These are phyloP conservation scores for Candida sonorensis DNA, from an alignment of 805 yeast genomes.

Conservation along the genomic window DNA sequence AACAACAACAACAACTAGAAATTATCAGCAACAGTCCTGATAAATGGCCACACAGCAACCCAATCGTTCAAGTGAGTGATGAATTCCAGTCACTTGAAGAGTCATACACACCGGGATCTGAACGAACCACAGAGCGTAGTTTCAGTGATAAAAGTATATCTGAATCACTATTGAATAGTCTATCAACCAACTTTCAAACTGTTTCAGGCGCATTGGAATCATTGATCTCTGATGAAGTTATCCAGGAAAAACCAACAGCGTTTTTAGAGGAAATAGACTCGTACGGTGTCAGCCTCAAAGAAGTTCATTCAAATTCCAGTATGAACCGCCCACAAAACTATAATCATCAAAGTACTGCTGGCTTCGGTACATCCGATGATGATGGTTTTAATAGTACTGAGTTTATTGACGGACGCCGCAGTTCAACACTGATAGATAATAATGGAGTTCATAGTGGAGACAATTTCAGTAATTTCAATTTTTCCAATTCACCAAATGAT, in stretches of 20 bases:
- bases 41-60: no score
- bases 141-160: neutral
- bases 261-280: slow-evolving; percentile 15
- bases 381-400: no score
- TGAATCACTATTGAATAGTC: neutral
- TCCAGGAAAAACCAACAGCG: slow-evolving; percentile 13
- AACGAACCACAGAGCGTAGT: neutral
- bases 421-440: no score
- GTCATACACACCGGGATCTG: slow-evolving; percentile 6
- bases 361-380: no score
- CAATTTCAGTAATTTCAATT: no score
- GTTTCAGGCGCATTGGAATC: slow-evolving; percentile 13
- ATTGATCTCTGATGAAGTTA: slow-evolving; percentile 10
- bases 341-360: no score
- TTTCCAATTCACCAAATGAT: no score
- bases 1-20: no score
- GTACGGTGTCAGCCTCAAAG: neutral
- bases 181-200: slow-evolving; percentile 8
- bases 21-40: no score
- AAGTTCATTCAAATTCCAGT: neutral
- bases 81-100: slow-evolving; percentile 12
- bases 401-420: no score
- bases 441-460: no score
- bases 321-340: neutral
- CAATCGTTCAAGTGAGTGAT: no score